A percentile compares a stretch with the other conserved stretches of the same genome.
phyloP scores from a whole-genome alignment of 2,329 filamentous ascomycete species.

The Lasiodiplodia gonubiensis region DNA sequence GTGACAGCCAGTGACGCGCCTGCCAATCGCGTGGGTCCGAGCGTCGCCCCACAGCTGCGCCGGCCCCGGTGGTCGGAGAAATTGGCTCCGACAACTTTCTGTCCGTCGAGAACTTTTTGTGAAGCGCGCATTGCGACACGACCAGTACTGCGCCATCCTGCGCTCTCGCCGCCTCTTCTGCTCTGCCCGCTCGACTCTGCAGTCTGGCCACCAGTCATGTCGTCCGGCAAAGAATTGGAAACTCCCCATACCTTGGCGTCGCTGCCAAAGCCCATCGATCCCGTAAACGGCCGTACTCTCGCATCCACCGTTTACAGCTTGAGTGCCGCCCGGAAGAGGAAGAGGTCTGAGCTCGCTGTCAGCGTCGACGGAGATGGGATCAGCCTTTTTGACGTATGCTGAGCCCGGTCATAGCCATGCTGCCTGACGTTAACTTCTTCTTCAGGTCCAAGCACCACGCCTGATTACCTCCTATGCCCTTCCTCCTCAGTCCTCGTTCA shows the following conservation, averaged over 20 bases:
- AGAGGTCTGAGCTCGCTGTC: slow-evolving; percentile 66
- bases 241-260: slow-evolving; percentile 50
- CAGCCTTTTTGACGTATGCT: slow-evolving; percentile 65
- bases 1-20: slow-evolving; percentile 16
- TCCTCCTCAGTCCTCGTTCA: slow-evolving; percentile 64
- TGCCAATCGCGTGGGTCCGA: background rate
- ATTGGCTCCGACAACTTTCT: slow-evolving; percentile 23
- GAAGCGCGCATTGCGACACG: slow-evolving; percentile 17
- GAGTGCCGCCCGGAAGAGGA: slow-evolving; percentile 62
- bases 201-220: slow-evolving; percentile 43
- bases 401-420: slow-evolving; percentile 20
- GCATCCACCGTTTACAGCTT: slow-evolving; percentile 59
- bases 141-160: slow-evolving; percentile 8
- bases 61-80: slow-evolving; percentile 24
- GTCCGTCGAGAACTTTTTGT: slow-evolving; percentile 29
- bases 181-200: slow-evolving; percentile 20
- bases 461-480: slow-evolving; percentile 66
- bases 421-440: slow-evolving; percentile 30
- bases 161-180: background rate
- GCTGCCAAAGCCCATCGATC: slow-evolving; percentile 51
- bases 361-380: slow-evolving; percentile 66
- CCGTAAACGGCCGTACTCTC: slow-evolving; percentile 50
- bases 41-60: background rate
- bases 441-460: slow-evolving; percentile 65
- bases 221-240: slow-evolving; percentile 44